A percentile compares a stretch with the other conserved stretches of the same genome.
Conservation (phyloP, 1,284 basidiomycete genomes). For the Pisolithus thermaeus region DNA sequence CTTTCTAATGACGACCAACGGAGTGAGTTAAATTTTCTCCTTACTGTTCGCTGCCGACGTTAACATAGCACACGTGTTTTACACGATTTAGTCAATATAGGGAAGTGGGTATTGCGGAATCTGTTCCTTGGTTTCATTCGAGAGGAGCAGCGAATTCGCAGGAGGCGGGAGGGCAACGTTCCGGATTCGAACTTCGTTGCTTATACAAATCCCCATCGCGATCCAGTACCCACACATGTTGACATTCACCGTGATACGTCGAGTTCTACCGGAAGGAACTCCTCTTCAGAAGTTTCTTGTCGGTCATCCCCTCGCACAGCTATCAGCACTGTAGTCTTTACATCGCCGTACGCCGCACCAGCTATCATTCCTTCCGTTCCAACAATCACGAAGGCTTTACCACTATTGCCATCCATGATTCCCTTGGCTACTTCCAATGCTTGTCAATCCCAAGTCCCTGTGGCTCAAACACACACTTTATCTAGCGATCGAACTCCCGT, state of each 20-base stretch:
- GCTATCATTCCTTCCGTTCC: conserved; percentile 51
- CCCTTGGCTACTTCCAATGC: conserved; percentile 36
- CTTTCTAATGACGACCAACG: conserved; percentile 73
- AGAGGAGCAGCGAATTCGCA: conserved; percentile 52
- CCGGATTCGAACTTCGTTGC: conserved; percentile 16
- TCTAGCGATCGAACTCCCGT: conserved; percentile 27
- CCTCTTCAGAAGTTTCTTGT: conserved; percentile 25
- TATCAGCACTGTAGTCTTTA: conserved; percentile 18
- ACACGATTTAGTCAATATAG: conserved; percentile 61
- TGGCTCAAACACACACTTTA: conserved; percentile 30
- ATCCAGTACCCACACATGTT: conserved; percentile 23
- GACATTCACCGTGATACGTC: conserved; percentile 23
- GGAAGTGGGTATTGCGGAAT: conserved; percentile 75
- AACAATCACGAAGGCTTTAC: conserved; percentile 40
- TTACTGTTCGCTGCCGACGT: conserved; percentile 10
- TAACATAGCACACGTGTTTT: not conserved
- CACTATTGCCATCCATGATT: conserved; percentile 54
- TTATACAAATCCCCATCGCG: conserved; percentile 17
- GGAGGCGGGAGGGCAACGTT: conserved; percentile 26
- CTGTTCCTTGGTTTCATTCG: conserved; percentile 66
- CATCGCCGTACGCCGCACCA: conserved; percentile 37
- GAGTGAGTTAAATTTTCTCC: conserved; percentile 44
- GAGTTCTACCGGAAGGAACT: conserved; percentile 23
- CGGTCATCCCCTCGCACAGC: conserved; percentile 10
- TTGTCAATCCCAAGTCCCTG: conserved; percentile 25